Base-by-base conservation (phyloP, 805 yeast species). In the Lachancea mirantina region DNA sequence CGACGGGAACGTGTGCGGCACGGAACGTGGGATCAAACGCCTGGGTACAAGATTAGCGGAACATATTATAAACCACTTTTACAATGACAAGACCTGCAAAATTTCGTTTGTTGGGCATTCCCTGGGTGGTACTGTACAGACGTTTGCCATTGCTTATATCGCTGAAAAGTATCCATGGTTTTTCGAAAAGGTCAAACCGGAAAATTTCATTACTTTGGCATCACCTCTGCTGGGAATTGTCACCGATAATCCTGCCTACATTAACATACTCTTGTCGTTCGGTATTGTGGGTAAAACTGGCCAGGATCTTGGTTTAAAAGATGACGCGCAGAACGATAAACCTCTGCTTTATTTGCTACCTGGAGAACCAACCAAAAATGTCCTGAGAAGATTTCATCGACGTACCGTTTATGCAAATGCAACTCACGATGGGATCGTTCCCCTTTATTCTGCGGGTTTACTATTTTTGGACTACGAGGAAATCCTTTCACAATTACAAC, bases 201-300 rank as follows among this genome's bases (percentile, higher is more conserved):
- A 74, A 11, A 83, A 81, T 49, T 82, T 80, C 52, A 69, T 83
- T 23, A 67, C 88, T 0, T 43, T 83, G 38, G 88, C 94, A 0
- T 70, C 87, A 0, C 94, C 94, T 0, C 55, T 81, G 32, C 55
- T 83, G 8, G 94, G 94, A 0, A 77, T 82, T 2, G 76, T 78
- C 5, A 77, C 81, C 37, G 92, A 83, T 42, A 81, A 80, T 48
- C 92, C 94, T 0, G 70, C 76, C 1, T 81, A 77, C 50, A 76
- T 83, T 7, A 78, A 79, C 43, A 53, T 80, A 16, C 78, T 83
- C 1, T 58, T 83, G 10, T 72, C 74, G 50, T 75, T 79, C 25
- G 94, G 94, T 0, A 67, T 80, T 13, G 83, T 79, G 9, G 94
- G 94, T 1, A 76, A 72, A 47, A 78, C 94, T 0, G 94, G 94